Evolutionary conservation across 2,329 filamentous ascomycete species (phyloP).

Genomic region (Fusarium praegraminearum): DNA sequence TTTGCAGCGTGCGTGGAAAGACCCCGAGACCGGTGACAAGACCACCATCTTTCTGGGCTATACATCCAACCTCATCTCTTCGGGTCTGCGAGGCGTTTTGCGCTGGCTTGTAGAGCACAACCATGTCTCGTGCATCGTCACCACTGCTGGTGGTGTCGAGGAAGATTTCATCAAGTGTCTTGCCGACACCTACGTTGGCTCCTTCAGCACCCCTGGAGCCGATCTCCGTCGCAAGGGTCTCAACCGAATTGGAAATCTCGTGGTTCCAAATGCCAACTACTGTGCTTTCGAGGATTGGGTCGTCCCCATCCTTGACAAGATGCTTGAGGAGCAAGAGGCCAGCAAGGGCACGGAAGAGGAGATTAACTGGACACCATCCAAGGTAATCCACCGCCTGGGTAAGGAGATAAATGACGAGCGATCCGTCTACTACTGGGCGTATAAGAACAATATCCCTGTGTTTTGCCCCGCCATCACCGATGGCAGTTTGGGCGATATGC

Average conservation of each 20-base stretch:
- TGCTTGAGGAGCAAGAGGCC: slow-evolving; percentile 93
- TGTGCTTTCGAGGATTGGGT: slow-evolving; percentile 99
- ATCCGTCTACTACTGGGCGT: slow-evolving; percentile 97
- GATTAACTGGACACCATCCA: slow-evolving; percentile 92
- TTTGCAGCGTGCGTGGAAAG: slow-evolving; percentile 76
- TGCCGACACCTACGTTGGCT: slow-evolving; percentile 90
- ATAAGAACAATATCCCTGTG: slow-evolving; percentile 94
- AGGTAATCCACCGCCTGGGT: slow-evolving; percentile 88
- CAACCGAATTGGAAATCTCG: slow-evolving; percentile 94
- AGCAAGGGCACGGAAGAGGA: slow-evolving; percentile 75
- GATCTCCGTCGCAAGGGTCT: slow-evolving; percentile 85
- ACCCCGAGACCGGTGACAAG: slow-evolving; percentile 80
- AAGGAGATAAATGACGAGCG: slow-evolving; percentile 94
- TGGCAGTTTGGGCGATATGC: slow-evolving; percentile 95
- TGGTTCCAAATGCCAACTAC: slow-evolving; percentile 96
- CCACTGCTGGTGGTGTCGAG: slow-evolving; percentile 93
- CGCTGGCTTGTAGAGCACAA: slow-evolving; percentile 93
- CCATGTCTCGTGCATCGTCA: slow-evolving; percentile 93
- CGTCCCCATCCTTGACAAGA: slow-evolving; percentile 90
- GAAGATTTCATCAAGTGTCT: slow-evolving; percentile 99
- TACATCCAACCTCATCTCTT: slow-evolving; percentile 97
- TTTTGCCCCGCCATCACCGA: slow-evolving; percentile 98
- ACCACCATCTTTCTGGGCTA: slow-evolving; percentile 98
- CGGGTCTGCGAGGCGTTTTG: slow-evolving; percentile 89
- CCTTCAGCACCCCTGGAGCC: slow-evolving; percentile 82